Evolutionary conservation across 352 stramenopile genomes (phyloP), one percentile per base, ranked within the genome.

Genomic region (Peronospora belbahrii): DNA sequence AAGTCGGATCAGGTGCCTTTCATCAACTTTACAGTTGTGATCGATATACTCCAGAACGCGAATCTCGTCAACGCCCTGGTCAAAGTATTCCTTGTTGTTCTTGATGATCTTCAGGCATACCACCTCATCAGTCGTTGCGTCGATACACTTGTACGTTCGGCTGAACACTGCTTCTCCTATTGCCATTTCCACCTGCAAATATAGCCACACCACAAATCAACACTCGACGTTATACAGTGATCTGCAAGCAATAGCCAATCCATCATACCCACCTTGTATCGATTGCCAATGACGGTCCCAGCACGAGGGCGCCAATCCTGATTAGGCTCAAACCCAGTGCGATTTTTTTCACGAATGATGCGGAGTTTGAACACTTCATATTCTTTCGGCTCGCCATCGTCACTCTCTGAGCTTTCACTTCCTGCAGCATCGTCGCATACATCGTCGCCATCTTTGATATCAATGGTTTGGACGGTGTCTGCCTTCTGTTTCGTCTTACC

Each of bases 11-110:
- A 98, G 72, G 59, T 97, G 83, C 32, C 93, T 88, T 24, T 94
- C 74, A 39, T 97, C 85, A 14, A 95, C 69, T 40, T 96, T 78
- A 40, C 85, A 91, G 42, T 81, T 77, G 10, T 47, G 39, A n/a
- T 63, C 56, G 34, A 92, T 81, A 46, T 76, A 85, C 42, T 88
- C 61, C 8, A 92, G 59, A 11, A 92, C 52, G 3, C 78, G 74
- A 36, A 92, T 87, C 23, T 92, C 80, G 39, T 92, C 80, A 18
- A 92, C 58, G 3, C 79, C 80, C 67, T 99, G 97, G 52, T 99
- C 97, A 57, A 99, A 98, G 65, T 98, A 99, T 53, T 99, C 96
- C 65, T 99, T 99, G 46, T 95, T 98, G 73, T 99, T 99, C 67
- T 98, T 99, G 65, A 99, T 98, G 20, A 99, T 92, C 60, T 99